Conservation (phyloP, 2,329 filamentous ascomycete species). For the Whalleya microplaca region DNA sequence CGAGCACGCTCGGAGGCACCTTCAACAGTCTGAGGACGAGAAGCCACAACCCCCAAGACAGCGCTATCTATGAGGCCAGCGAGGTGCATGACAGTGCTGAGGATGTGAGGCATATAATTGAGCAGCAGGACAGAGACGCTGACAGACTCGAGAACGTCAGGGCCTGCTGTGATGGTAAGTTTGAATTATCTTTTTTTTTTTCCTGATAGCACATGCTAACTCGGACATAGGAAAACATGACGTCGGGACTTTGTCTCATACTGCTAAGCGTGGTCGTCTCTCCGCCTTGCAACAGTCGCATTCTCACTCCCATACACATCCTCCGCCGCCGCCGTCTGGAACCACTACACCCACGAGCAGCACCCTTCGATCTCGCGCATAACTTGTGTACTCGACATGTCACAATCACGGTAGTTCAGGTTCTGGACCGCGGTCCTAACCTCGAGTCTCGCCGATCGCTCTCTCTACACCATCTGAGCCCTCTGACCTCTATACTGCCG, state of each 20-base stretch:
- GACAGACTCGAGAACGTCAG: slow-evolving; percentile 91
- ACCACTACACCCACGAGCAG: slow-evolving; percentile 41
- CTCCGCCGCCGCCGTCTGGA: slow-evolving; percentile 41
- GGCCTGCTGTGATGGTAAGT: slow-evolving; percentile 94
- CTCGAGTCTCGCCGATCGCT: slow-evolving; percentile 25
- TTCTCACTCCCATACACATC: slow-evolving; percentile 40
- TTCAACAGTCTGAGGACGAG: slow-evolving; percentile 60
- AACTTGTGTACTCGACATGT: slow-evolving; percentile 11
- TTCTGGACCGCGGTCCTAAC: neutral
- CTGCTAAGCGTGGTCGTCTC: slow-evolving; percentile 50
- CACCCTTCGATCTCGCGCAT: slow-evolving; percentile 43
- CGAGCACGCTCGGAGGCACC: slow-evolving; percentile 48
- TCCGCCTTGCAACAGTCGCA: slow-evolving; percentile 35
- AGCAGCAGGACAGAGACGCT: slow-evolving; percentile 74
- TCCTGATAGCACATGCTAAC: slow-evolving; percentile 22
- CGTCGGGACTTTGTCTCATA: slow-evolving; percentile 62
- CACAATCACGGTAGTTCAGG: neutral
- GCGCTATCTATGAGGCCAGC: slow-evolving; percentile 62
- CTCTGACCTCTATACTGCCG: slow-evolving; percentile 15
- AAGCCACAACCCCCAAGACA: slow-evolving; percentile 47
- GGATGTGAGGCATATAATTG: slow-evolving; percentile 78
- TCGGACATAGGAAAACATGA: slow-evolving; percentile 68
- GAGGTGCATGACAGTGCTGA: slow-evolving; percentile 78
- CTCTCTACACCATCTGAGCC: slow-evolving; percentile 13
- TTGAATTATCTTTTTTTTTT: neutral